Evolutionary conservation across 2,329 filamentous ascomycete genomes (phyloP), one percentile per base, ranked within the genome.

Genomic region (Phialophora verrucosa): DNA sequence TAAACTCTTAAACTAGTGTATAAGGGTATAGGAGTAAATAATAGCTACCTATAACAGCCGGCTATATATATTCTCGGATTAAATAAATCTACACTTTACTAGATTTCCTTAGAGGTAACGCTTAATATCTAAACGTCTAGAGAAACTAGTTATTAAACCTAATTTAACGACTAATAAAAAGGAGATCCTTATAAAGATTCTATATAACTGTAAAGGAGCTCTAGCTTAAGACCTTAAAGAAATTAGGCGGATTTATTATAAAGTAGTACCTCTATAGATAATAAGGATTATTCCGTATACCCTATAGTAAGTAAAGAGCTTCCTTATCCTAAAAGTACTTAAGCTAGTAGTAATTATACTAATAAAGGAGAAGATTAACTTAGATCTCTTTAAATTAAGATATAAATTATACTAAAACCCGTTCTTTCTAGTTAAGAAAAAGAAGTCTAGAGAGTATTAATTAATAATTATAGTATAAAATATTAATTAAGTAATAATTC

Each of bases 391-490:
- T 25, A 25, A 59, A 12, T 5, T 4, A 1, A 20, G 8, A 14
- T 38, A 59, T 47, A 29, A 6, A 1, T 44, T n/a, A 3, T 58
- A 58, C n/a, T 14, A 8, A 17, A 58, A 58, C 17, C n/a, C 23
- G 3, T 58, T 12, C 11, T 58, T 58, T 12, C 35, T 44, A 7
- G 11, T 58, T 47, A 58, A 58, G 20, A 58, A 58, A 35, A 58
- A 58, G 12, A 58, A 44, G 55, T 11, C n/a, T 35, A 23, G 20
- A 3, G 11, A 58, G 20, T 58, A 58, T 27, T 20, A 20, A 3
- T 35, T 58, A 44, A n/a, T 58, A 14, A 58, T 58, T 58, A 20
- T 25, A 2, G n/a, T 20, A 17, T 44, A 58, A n/a, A 44, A 58
- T 29, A 29, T 29, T 29, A n/a, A n/a, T n/a, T n/a, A n/a, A n/a